These are phyloP conservation scores for Pleurotus salmoneostramineus DNA, from an alignment of 768 basidiomycete species.

Conservation along the genomic window DNA sequence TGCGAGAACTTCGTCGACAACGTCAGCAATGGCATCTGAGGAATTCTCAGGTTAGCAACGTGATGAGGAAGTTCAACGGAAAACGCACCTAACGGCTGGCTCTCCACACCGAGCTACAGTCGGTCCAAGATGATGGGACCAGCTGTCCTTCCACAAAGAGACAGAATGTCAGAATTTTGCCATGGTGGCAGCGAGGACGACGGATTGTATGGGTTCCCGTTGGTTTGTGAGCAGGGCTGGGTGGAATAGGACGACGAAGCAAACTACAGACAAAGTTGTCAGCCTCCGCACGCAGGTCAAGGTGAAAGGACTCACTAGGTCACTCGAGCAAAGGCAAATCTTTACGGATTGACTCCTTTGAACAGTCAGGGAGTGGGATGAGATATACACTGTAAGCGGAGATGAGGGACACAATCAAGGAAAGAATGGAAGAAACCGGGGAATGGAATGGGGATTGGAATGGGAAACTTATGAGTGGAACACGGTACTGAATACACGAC, in stretches of 20 bases:
- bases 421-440: background rate
- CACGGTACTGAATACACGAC: slow-evolving; percentile 46
- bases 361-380: slow-evolving; percentile 51
- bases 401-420: background rate
- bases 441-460: too few relatives aligned
- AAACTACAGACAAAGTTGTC: slow-evolving; percentile 55
- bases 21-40: slow-evolving; percentile 54
- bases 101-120: slow-evolving; percentile 50
- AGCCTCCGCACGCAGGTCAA: background rate
- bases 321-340: slow-evolving; percentile 80
- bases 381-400: slow-evolving; percentile 52
- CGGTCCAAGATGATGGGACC: slow-evolving; percentile 73
- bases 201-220: slow-evolving; percentile 54
- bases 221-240: slow-evolving; percentile 40
- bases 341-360: slow-evolving; percentile 59
- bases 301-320: slow-evolving; percentile 47
- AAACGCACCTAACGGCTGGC: slow-evolving; percentile 66
- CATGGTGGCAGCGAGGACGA: slow-evolving; percentile 39
- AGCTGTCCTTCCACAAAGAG: slow-evolving; percentile 52
- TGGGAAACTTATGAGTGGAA: slow-evolving; percentile 54
- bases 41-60: background rate
- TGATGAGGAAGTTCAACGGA: background rate
- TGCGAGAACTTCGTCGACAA: slow-evolving; percentile 55
- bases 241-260: slow-evolving; percentile 63
- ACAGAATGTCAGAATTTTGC: slow-evolving; percentile 43